These are phyloP conservation scores for Cryptococcus jaspeensis DNA, from an alignment of 1,284 basidiomycete genomes.

Conservation along the genomic window DNA sequence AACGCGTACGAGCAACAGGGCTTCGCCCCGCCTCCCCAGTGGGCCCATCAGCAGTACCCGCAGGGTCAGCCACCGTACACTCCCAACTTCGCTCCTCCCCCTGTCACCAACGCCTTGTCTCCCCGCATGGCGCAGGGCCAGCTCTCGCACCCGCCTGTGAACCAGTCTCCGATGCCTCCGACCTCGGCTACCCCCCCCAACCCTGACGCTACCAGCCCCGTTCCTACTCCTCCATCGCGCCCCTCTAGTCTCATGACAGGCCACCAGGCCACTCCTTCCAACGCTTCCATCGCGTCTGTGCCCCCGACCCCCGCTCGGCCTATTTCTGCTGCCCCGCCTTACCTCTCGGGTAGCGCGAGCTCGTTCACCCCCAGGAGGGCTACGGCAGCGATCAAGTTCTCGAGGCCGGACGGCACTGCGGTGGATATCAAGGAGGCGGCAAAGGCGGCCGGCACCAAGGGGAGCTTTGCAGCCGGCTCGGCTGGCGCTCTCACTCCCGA, in stretches of 20 bases:
- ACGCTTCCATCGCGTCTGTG: constrained; percentile 23
- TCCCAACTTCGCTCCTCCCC: constrained; percentile 10
- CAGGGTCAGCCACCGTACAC: constrained; percentile 21
- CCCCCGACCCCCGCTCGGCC: constrained; percentile 35
- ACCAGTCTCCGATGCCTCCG: constrained; percentile 34
- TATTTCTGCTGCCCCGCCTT: constrained; percentile 23
- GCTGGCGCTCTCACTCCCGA: constrained; percentile 2
- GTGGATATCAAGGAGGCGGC: constrained; percentile 44
- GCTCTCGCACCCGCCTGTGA: constrained; percentile 7
- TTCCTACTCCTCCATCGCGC: constrained; percentile 39
- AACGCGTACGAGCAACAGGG: constrained; percentile 32
- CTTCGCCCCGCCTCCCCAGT: constrained; percentile 26
- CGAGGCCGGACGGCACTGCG: constrained; percentile 47
- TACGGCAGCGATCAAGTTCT: constrained; percentile 41
- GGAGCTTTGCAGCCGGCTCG: background rate
- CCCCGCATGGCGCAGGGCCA: constrained; percentile 33
- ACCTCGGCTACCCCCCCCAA: constrained; percentile 26
- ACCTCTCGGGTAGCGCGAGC: constrained; percentile 35
- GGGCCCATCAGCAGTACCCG: constrained; percentile 33
- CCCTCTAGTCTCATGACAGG: constrained; percentile 33
- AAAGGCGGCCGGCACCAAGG: constrained; percentile 19
- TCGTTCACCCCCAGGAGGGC: constrained; percentile 43
- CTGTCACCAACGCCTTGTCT: constrained; percentile 23
- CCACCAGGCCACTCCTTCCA: constrained; percentile 29
- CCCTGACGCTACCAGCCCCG: constrained; percentile 34